Conservation (phyloP, 192 early-diverging fungal species). For the Linnemannia hyalina region DNA sequence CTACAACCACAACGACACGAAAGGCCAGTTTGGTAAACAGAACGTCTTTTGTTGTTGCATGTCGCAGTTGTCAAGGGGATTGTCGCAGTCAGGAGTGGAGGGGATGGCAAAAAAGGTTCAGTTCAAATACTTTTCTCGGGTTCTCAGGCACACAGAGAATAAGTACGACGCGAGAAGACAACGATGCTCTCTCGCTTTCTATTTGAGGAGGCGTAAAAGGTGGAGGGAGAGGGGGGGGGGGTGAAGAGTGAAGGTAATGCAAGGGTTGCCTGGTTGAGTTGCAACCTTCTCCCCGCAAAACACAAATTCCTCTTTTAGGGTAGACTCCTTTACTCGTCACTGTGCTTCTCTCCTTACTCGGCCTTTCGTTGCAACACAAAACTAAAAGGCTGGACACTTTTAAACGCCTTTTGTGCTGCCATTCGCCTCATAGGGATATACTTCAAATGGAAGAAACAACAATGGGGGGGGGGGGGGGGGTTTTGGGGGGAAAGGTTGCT, state of each 20-base stretch:
- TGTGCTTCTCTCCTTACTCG: neutral
- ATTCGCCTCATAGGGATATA: neutral
- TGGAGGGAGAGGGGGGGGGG: no score
- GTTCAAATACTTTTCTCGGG: neutral
- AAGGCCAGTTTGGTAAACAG: neutral
- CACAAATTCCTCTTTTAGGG: neutral
- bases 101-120: neutral
- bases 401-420: neutral
- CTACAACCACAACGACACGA: neutral
- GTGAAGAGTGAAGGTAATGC: no score
- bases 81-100: neutral
- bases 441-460: neutral
- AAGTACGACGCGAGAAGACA: neutral
- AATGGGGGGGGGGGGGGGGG: no score
- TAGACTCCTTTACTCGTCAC: neutral
- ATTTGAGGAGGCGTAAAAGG: neutral
- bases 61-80: no score
- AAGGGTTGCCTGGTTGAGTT: neutral
- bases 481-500: neutral
- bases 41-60: neutral
- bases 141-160: neutral
- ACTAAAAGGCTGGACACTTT: neutral
- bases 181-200: neutral
- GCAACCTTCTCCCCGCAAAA: conserved; percentile 6
- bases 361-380: neutral